Conservation (phyloP, 305 asterid genomes). For the Stenogyne calaminthoides region DNA sequence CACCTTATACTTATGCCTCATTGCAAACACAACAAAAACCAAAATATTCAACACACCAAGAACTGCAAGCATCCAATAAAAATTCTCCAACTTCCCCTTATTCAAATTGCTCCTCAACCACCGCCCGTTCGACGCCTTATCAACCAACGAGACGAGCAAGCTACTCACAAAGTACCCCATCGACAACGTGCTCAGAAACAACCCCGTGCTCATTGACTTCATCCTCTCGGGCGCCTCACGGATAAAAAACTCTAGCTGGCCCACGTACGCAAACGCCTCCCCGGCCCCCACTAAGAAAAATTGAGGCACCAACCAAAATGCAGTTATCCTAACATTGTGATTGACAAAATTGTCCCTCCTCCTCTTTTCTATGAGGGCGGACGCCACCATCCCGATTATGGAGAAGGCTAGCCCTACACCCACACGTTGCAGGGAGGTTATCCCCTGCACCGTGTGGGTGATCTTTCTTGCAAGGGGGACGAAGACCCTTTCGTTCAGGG, state of each 20-base stretch:
- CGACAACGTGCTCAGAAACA: slow-evolving; percentile 71
- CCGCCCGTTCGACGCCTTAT: slow-evolving; percentile 45
- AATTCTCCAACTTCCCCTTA: slow-evolving; percentile 54
- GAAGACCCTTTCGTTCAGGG: slow-evolving; percentile 64
- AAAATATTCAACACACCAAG: slow-evolving; percentile 63
- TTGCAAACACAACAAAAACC: slow-evolving; percentile 53
- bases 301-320: slow-evolving; percentile 87
- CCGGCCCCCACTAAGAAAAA: slow-evolving; percentile 84
- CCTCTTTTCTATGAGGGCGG: slow-evolving; percentile 62
- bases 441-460: slow-evolving; percentile 60
- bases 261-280: slow-evolving; percentile 86
- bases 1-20: slow-evolving; percentile 68
- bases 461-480: slow-evolving; percentile 63
- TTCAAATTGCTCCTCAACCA: slow-evolving; percentile 74
- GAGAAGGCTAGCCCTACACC: slow-evolving; percentile 79
- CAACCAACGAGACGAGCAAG: slow-evolving; percentile 64
- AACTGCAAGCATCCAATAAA: slow-evolving; percentile 81
- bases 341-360: slow-evolving; percentile 36
- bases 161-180: slow-evolving; percentile 88
- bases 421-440: slow-evolving; percentile 71
- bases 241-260: slow-evolving; percentile 86
- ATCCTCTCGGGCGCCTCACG: slow-evolving; percentile 85
- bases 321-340: slow-evolving; percentile 40
- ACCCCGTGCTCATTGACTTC: slow-evolving; percentile 91
- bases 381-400: slow-evolving; percentile 66